Evolutionary conservation across 768 basidiomycete species (phyloP), one percentile per base, ranked within the genome.

Genomic region (Rhizopogon vesiculosus): DNA sequence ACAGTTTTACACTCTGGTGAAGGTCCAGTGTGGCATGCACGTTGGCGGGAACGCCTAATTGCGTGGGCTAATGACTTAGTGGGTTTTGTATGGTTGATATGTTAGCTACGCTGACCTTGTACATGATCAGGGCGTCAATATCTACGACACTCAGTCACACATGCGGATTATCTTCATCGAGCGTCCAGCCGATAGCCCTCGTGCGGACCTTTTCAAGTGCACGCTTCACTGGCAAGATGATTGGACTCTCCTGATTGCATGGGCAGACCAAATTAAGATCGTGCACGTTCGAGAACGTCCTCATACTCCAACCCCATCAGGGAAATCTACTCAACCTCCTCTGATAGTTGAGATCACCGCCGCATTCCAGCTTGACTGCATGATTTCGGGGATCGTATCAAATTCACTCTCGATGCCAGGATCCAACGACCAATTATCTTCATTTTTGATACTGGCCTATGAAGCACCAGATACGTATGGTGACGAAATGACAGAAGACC

Each of bases 51-150:
- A 1, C 81, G 81, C 46, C 75, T 97, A 31, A 93, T 98, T 60
- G 94, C 93, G 0, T 99, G 97, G 97, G 93, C 95, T 3, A 97
- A 94, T 61, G 97, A 99, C 67, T 62, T 85, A 42, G 93, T 93
- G 59, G 65, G 85, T 69, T 33, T 33, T n/a, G 2, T 18, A 54
- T n/a, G 19, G 42, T 31, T 51, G 25, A 28, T 38, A 16, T n/a
- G 48, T 35, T 39, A 29, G 5, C 53, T 41, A 25, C n/a, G 56
- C 18, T 53, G 25, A 45, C 12, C 58, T 13, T 49, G 42, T 35
- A 22, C n/a, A 12, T 45, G 12, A 35, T 29, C 62, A 93, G 91
- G 96, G 96, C 13, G 89, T 98, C 53, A 96, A 93, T 67, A 87
- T 99, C 45, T 96, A 95, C 67, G 95, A 98, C 67, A 87, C 84